Base-by-base conservation (phyloP, 2,329 filamentous ascomycete genomes). In the Sclerotinia minor region DNA sequence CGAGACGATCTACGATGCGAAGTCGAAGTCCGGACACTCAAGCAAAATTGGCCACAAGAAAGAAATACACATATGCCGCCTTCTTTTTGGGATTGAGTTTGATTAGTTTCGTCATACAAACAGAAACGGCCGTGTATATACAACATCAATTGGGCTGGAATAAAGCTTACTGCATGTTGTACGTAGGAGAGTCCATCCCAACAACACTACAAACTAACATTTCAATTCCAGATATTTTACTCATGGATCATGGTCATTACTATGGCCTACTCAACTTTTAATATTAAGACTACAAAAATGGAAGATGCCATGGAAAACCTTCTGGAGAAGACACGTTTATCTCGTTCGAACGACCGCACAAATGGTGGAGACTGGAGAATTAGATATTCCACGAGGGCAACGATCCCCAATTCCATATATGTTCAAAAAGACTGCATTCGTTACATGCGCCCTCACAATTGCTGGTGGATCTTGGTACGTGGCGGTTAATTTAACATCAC, bases 131-230 rank as follows among this genome's bases (percentile, higher is more conserved):
- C 15, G 89, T 96, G 13, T 94, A 97, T 80, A 95, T 99, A 70
- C 94, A 98, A 81, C 89, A 94, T 78, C 89, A 95, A 69, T 81
- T 97, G 71, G 88, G 91, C 71, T 99, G 95, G 95, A 87, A 96
- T 81, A 99, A 99, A 82, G 92, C 95, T n/a, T 99, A 97, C 81
- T 96, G 92, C 83, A 99, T 99, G 95, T 87, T 99, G 84, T 97
- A 81, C 81, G 81, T 78, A 44, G 44, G 44, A 13, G 15, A 32
- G n/a, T 26, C 29, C 26, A 24, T 52, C 3, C 6, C 24, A 55
- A 11, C 38, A 49, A 17, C 35, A 8, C 4, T 3, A 38, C 21
- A 38, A 52, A 61, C 53, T 60, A 50, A 70, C 38, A 17, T 41
- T 70, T 69, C 44, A 13, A 53, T 1, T 17, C 8, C 74, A 88